These are phyloP conservation scores for Stephanodiscus minutulus DNA, from an alignment of 108 stramenopile species.

Conservation along the genomic window DNA sequence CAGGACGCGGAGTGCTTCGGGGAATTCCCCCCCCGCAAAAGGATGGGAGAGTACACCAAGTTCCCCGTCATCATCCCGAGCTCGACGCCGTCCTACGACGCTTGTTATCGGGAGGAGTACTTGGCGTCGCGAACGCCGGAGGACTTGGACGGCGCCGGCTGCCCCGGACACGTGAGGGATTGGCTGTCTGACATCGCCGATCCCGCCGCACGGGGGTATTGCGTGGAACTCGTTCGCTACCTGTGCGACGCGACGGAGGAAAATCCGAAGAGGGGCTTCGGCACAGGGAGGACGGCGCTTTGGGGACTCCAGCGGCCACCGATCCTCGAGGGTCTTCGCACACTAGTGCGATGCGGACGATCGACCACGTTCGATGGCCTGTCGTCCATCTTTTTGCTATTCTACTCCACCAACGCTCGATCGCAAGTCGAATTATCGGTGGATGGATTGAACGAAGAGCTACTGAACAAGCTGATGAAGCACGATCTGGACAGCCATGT, in stretches of 20 bases:
- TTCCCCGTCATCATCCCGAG: conserved; percentile 85
- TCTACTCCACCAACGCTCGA: conserved; percentile 79
- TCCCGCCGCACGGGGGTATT: conserved; percentile 62
- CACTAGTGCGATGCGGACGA: conserved; percentile 54
- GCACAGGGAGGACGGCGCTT: conserved; percentile 63
- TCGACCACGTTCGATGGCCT: conserved; percentile 55
- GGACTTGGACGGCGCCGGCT: conserved; percentile 13
- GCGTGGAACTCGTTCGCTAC: conserved; percentile 65
- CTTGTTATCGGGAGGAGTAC: conserved; percentile 56
- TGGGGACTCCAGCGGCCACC: conserved; percentile 90
- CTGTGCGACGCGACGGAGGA: conserved; percentile 58
- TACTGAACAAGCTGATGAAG: conserved; percentile 28
- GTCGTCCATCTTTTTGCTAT: conserved; percentile 63
- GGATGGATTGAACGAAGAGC: conserved; percentile 32
- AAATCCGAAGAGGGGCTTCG: conserved; percentile 77
- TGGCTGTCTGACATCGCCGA: conserved; percentile 57
- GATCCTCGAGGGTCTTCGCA: conserved; percentile 56
- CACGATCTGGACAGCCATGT: conserved; percentile 56
- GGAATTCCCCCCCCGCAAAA: conserved; percentile 81
- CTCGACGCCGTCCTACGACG: conserved; percentile 79
- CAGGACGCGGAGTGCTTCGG: conserved; percentile 91
- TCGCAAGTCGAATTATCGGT: conserved; percentile 68
- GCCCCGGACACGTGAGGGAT: conserved; percentile 23
- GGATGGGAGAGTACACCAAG: conserved; percentile 66
- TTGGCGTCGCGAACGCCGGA: conserved; percentile 49